These are phyloP conservation scores for Iberis pinnata DNA, from an alignment of 345 rosid species.

Conservation along the genomic window DNA sequence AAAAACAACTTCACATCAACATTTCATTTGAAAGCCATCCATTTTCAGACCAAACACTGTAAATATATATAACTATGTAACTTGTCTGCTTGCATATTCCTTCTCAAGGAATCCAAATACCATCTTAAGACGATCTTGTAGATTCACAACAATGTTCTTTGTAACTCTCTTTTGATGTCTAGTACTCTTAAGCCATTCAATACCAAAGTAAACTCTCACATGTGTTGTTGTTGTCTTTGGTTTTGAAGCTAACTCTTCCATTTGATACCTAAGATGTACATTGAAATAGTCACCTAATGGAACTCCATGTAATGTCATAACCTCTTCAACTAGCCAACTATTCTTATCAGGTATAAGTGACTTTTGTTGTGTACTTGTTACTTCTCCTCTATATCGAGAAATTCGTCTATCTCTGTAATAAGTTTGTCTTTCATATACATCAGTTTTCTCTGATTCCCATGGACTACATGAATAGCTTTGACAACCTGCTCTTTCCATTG, in stretches of 20 bases:
- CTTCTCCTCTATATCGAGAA: slow-evolving; percentile 88
- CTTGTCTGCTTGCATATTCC: slow-evolving; percentile 51
- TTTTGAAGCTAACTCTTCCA: slow-evolving; percentile 56
- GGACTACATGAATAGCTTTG: slow-evolving; percentile 73
- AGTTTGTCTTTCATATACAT: slow-evolving; percentile 73
- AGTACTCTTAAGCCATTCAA: slow-evolving; percentile 94
- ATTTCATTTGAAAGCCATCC: background rate
- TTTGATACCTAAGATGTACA: slow-evolving; percentile 75
- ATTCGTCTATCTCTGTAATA: slow-evolving; percentile 68
- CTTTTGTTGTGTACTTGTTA: slow-evolving; percentile 87
- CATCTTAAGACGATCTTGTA: slow-evolving; percentile 67
- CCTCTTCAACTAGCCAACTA: slow-evolving; percentile 88
- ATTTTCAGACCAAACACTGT: slow-evolving; percentile 8
- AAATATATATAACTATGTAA: background rate
- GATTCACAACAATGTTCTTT: slow-evolving; percentile 53
- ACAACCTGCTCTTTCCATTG: slow-evolving; percentile 87
- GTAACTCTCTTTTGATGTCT: slow-evolving; percentile 68
- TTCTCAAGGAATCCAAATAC: slow-evolving; percentile 57
- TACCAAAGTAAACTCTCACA: slow-evolving; percentile 56
- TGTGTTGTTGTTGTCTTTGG: slow-evolving; percentile 53
- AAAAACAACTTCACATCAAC: no score
- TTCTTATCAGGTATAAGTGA: slow-evolving; percentile 49
- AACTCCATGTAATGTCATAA: slow-evolving; percentile 85
- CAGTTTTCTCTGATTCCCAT: slow-evolving; percentile 86
- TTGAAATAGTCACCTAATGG: slow-evolving; percentile 87